Conservation (phyloP, 2,329 filamentous ascomycete genomes). For the Nemania bipapillata region DNA sequence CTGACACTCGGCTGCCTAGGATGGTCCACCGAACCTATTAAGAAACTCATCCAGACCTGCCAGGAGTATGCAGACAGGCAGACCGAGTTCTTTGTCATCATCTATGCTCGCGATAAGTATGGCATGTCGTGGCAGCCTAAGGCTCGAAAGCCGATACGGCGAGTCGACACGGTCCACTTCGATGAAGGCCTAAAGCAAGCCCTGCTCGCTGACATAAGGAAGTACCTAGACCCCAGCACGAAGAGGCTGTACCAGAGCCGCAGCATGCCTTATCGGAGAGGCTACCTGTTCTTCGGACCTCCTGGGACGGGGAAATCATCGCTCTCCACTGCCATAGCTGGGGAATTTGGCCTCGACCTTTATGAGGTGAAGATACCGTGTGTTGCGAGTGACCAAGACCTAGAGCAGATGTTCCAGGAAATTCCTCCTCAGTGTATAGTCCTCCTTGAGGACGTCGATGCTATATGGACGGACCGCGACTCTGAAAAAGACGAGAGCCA, state of each 20-base stretch:
- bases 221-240: slow-evolving; percentile 61
- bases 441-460: slow-evolving; percentile 67
- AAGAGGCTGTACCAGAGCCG: slow-evolving; percentile 70
- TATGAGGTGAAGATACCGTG: slow-evolving; percentile 62
- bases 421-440: slow-evolving; percentile 66
- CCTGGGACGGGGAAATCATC: slow-evolving; percentile 55
- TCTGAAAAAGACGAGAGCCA: slow-evolving; percentile 46
- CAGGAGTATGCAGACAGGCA: slow-evolving; percentile 61
- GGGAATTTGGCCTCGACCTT: slow-evolving; percentile 63
- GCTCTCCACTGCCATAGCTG: slow-evolving; percentile 62
- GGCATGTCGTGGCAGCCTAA: slow-evolving; percentile 62
- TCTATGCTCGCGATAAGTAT: slow-evolving; percentile 59
- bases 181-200: slow-evolving; percentile 59
- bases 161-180: slow-evolving; percentile 63
- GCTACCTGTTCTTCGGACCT: slow-evolving; percentile 50
- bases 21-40: slow-evolving; percentile 62
- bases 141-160: slow-evolving; percentile 60
- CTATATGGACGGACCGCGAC: slow-evolving; percentile 57
- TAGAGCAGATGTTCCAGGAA: slow-evolving; percentile 62
- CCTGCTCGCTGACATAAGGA: slow-evolving; percentile 62
- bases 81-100: slow-evolving; percentile 62
- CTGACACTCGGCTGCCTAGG: slow-evolving; percentile 63
- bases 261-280: slow-evolving; percentile 71
- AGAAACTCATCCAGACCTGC: slow-evolving; percentile 58
- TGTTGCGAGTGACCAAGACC: slow-evolving; percentile 58